phyloP scores from a whole-genome alignment of 768 basidiomycete species.

The Tephrocybe sp. region DNA sequence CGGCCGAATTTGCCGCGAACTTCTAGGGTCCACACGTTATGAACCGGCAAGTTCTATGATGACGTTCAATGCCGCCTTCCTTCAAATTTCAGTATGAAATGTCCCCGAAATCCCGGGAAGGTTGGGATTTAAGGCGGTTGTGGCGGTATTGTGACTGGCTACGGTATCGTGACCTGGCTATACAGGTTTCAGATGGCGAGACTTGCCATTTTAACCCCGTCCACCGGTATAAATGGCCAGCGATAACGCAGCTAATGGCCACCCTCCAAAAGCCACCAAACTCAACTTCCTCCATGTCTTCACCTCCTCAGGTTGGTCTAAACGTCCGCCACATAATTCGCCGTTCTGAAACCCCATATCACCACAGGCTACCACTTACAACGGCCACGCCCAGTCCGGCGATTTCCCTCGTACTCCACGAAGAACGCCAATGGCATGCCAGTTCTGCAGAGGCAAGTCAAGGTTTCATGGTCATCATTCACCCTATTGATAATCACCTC shows the following conservation, averaged over 20 bases:
- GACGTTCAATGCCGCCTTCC: constrained; percentile 4
- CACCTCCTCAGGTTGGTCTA: constrained; percentile 12
- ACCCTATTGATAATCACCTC: constrained; percentile 1
- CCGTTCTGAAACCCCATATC: neutral
- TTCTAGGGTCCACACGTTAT: constrained; percentile 13
- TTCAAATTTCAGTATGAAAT: constrained; percentile 10
- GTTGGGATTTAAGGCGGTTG: constrained; percentile 13
- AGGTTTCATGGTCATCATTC: neutral
- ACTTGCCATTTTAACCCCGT: constrained; percentile 11
- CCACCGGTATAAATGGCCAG: constrained; percentile 1
- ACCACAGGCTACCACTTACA: constrained; percentile 1
- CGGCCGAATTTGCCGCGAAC: constrained; percentile 12
- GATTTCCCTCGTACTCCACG: constrained; percentile 28
- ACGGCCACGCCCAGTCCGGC: constrained; percentile 2
- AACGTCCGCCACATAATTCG: neutral
- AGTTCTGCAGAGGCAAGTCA: constrained; percentile 64
- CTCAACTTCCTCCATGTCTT: constrained; percentile 13
- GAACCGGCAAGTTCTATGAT: neutral
- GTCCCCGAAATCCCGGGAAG: constrained; percentile 9
- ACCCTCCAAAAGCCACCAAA: neutral
- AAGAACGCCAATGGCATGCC: constrained; percentile 71
- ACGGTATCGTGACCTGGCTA: no score
- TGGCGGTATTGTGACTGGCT: constrained; percentile 12
- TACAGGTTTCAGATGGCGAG: neutral
- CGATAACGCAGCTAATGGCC: neutral